Evolutionary conservation across 2,329 filamentous ascomycete genomes (phyloP).

Genomic region (Ophiostoma ips): DNA sequence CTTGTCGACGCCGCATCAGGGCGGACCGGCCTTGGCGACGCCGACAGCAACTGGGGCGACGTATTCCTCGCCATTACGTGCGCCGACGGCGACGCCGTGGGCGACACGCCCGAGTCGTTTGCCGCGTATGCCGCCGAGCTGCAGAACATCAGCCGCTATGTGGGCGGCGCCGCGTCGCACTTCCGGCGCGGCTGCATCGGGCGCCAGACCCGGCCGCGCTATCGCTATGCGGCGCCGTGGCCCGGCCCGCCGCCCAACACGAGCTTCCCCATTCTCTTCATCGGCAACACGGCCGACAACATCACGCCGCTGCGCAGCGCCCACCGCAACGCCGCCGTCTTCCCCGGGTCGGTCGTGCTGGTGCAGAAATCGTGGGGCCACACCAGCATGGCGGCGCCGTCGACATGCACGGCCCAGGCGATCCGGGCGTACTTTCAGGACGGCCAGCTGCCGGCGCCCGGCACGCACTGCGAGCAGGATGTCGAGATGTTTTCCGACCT

Average conservation of each 20-base stretch:
- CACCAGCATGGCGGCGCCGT: slow-evolving; percentile 30
- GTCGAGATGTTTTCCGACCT: too few species aligned
- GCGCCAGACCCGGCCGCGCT: slow-evolving; percentile 25
- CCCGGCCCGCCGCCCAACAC: slow-evolving; percentile 16
- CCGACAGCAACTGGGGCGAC: slow-evolving; percentile 23
- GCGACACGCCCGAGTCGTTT: slow-evolving; percentile 10
- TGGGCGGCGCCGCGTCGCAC: slow-evolving; percentile 29
- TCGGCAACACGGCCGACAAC: slow-evolving; percentile 29
- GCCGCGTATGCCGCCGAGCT: slow-evolving; percentile 15
- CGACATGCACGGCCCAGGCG: slow-evolving; percentile 27
- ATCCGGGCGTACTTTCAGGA: slow-evolving; percentile 32
- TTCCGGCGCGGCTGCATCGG: slow-evolving; percentile 27
- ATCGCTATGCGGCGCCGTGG: slow-evolving; percentile 23
- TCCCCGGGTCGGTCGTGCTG: slow-evolving; percentile 27
- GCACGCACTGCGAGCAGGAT: slow-evolving; percentile 4
- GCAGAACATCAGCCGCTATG: slow-evolving; percentile 23
- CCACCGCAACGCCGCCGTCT: slow-evolving; percentile 9
- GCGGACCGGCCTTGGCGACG: slow-evolving; percentile 19
- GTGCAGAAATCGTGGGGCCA: slow-evolving; percentile 36
- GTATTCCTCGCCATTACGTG: slow-evolving; percentile 33
- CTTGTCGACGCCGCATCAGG: slow-evolving; percentile 19
- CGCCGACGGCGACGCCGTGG: slow-evolving; percentile 25
- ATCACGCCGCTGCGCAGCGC: slow-evolving; percentile 31
- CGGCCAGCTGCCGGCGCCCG: slow-evolving; percentile 27
- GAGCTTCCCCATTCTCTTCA: slow-evolving; percentile 28